phyloP scores from a whole-genome alignment of 2,329 filamentous ascomycete genomes.

The Ustilaginoidea virens region DNA sequence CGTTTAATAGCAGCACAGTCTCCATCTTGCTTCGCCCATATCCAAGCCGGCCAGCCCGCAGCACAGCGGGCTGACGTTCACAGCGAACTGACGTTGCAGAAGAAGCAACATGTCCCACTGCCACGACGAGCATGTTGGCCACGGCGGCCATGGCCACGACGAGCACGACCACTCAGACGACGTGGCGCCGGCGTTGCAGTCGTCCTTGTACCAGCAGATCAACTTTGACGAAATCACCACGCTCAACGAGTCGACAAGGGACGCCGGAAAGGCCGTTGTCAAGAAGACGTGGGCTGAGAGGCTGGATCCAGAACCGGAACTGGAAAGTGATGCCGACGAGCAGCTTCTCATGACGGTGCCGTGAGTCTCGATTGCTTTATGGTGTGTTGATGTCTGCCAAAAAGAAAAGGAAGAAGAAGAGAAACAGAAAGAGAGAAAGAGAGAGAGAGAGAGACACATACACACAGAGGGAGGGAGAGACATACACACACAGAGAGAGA shows the following conservation, averaged over 20 bases:
- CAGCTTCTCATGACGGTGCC: constrained; percentile 88
- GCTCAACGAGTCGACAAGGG: constrained; percentile 60
- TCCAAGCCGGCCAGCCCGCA: too few relatives aligned
- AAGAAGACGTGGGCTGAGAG: constrained; percentile 88
- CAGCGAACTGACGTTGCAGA: neutral
- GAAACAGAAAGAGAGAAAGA: too few relatives aligned
- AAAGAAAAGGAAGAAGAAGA: constrained; percentile 13
- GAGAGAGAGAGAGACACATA: too few relatives aligned
- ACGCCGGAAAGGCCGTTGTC: constrained; percentile 58
- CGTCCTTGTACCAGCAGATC: constrained; percentile 82
- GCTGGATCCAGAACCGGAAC: constrained; percentile 52
- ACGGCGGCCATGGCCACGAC: constrained; percentile 36
- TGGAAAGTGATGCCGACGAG: constrained; percentile 79
- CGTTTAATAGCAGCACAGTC: too few relatives aligned
- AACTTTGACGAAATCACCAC: constrained; percentile 75
- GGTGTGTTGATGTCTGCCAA: constrained; percentile 16
- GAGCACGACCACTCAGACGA: constrained; percentile 84
- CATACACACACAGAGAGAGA: too few relatives aligned
- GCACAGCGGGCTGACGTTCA: neutral
- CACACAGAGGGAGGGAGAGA: too few relatives aligned
- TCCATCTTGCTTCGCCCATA: too few relatives aligned
- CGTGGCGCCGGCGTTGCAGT: constrained; percentile 79
- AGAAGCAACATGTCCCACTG: constrained; percentile 26
- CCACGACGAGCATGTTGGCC: constrained; percentile 36
- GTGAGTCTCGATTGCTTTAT: constrained; percentile 47